phyloP scores from a whole-genome alignment of 2,329 filamentous ascomycete species.

The Raffaelea albimanens region DNA sequence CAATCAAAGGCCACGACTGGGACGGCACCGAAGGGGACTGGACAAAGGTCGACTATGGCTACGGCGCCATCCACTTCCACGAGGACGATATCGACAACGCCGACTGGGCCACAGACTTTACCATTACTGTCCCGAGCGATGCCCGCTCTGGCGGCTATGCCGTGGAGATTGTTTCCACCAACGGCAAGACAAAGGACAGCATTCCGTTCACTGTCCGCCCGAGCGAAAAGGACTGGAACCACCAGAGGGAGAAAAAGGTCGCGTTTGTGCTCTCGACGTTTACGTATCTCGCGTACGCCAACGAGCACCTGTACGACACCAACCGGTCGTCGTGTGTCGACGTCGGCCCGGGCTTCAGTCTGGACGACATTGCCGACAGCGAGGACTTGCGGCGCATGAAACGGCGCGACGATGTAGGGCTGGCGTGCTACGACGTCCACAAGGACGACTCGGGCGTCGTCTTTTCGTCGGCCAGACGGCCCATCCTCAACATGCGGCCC shows the following conservation, averaged over 20 bases:
- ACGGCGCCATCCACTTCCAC: conserved; percentile 10
- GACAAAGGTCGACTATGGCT: conserved; percentile 2
- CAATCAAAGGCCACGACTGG: conserved; percentile 5
- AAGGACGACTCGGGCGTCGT: conserved; percentile 23
- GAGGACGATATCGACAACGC: conserved; percentile 9
- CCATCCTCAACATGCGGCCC: conserved; percentile 27
- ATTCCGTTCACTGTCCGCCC: conserved; percentile 7
- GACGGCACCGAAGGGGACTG: conserved; percentile 5
- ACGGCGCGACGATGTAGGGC: conserved; percentile 21
- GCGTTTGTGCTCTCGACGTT: conserved; percentile 4
- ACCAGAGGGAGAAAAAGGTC: background rate
- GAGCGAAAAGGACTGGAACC: background rate
- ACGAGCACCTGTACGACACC: conserved; percentile 7
- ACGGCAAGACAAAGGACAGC: background rate
- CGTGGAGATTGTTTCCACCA: background rate
- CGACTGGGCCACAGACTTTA: conserved; percentile 5
- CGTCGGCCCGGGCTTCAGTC: conserved; percentile 1
- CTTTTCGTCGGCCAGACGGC: conserved; percentile 22
- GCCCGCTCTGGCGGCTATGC: conserved; percentile 7
- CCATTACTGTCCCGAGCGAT: background rate
- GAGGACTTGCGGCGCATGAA: background rate
- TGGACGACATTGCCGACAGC: background rate
- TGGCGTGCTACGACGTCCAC: conserved; percentile 28
- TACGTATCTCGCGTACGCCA: conserved; percentile 8
- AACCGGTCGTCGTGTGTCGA: background rate